Conservation (phyloP, 2,329 filamentous ascomycete genomes). For the Ceratocystis alfenasii region DNA sequence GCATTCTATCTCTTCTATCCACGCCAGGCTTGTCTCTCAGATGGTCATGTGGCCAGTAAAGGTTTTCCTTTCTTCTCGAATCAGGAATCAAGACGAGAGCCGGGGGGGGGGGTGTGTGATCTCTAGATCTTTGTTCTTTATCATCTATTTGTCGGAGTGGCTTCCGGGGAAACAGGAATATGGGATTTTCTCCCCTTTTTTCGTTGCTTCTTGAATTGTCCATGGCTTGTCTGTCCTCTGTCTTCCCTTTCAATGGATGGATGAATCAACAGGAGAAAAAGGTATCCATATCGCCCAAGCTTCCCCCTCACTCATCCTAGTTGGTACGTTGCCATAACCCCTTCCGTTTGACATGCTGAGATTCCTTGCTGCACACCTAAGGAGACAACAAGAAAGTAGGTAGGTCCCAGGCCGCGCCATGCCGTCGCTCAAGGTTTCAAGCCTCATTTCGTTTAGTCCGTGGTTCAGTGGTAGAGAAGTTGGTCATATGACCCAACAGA, state of each 20-base stretch:
- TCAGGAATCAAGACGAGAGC: constrained; percentile 2
- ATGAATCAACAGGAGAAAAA: not conserved
- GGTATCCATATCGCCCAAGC: not conserved
- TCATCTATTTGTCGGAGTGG: not conserved
- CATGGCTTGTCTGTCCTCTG: not conserved
- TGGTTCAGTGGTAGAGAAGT: constrained; percentile 7
- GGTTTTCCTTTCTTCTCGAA: constrained; percentile 17
- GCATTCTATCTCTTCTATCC: not conserved
- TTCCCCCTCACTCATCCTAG: not conserved
- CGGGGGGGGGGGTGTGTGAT: not conserved
- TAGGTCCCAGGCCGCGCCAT: constrained; percentile 2
- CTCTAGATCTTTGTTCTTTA: not conserved
- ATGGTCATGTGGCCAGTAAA: constrained; percentile 21
- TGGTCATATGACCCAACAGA: constrained; percentile 14
- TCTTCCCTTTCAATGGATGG: not conserved
- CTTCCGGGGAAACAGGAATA: not conserved
- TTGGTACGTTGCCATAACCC: not conserved
- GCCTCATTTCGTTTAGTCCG: constrained; percentile 8
- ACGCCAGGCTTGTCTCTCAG: constrained; percentile 16
- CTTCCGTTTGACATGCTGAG: not conserved
- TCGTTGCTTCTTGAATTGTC: not conserved
- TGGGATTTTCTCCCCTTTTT: not conserved
- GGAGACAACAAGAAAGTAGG: constrained; percentile 12
- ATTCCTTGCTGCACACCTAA: constrained; percentile 15
- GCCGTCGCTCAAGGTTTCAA: constrained; percentile 9